phyloP scores from a whole-genome alignment of 441 rosid genomes.

The Capsella rubella region DNA sequence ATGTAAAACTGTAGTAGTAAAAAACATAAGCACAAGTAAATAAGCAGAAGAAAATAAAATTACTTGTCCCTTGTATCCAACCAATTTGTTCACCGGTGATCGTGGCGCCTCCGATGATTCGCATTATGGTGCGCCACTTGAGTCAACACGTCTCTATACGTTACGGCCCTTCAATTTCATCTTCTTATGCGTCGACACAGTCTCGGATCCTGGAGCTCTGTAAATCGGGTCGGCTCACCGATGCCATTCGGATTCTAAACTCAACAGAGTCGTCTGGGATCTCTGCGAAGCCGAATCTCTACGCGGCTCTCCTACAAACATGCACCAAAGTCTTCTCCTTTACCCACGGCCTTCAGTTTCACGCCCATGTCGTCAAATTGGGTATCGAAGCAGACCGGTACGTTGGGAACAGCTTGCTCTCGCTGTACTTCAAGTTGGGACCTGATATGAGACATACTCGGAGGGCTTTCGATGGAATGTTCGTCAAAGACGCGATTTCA shows the following conservation, averaged over 20 bases:
- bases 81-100: slow-evolving; percentile 10
- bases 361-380: slow-evolving; percentile 70
- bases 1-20: not conserved
- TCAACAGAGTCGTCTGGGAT: slow-evolving; percentile 42
- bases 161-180: slow-evolving; percentile 23
- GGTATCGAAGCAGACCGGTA: slow-evolving; percentile 73
- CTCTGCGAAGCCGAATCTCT: slow-evolving; percentile 58
- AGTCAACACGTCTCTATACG: slow-evolving; percentile 35
- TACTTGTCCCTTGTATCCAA: too few species aligned
- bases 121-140: slow-evolving; percentile 51
- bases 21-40: too few species aligned
- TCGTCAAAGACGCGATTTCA: slow-evolving; percentile 68
- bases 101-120: slow-evolving; percentile 56
- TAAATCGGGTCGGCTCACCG: slow-evolving; percentile 52
- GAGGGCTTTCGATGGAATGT: slow-evolving; percentile 64
- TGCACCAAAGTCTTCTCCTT: slow-evolving; percentile 59
- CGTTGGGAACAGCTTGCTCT: slow-evolving; percentile 82
- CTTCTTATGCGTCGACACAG: slow-evolving; percentile 37
- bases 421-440: slow-evolving; percentile 75
- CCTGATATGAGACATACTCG: slow-evolving; percentile 59
- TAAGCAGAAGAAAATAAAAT: too few species aligned
- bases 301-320: slow-evolving; percentile 75
- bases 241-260: slow-evolving; percentile 67
- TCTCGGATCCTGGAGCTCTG: slow-evolving; percentile 55
- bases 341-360: slow-evolving; percentile 70